phyloP scores from a whole-genome alignment of 495 filamentous ascomycete species.

The Rhizodiscina lignyota region DNA sequence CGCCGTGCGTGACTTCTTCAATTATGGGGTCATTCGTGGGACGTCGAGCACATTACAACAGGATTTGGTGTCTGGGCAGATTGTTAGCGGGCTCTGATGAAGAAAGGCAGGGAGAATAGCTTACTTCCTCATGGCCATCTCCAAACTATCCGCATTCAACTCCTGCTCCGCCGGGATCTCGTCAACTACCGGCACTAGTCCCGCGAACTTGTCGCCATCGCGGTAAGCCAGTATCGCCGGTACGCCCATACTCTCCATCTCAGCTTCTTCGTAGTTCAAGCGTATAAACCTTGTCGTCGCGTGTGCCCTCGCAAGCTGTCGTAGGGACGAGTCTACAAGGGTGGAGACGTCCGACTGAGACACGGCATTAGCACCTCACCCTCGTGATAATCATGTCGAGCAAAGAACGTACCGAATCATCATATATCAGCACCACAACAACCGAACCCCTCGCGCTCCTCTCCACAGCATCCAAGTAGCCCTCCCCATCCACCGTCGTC shows the following conservation, averaged over 20 bases:
- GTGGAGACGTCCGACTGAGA: slow-evolving; percentile 54
- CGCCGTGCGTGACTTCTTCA: too few relatives aligned
- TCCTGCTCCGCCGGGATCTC: slow-evolving; percentile 59
- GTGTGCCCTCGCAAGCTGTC: slow-evolving; percentile 51
- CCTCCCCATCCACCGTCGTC: slow-evolving; percentile 71
- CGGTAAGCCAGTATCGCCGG: slow-evolving; percentile 83
- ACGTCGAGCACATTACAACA: too few relatives aligned
- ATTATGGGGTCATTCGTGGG: too few relatives aligned
- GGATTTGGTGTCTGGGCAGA: too few relatives aligned
- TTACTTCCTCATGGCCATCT: slow-evolving; percentile 42
- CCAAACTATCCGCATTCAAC: slow-evolving; percentile 41
- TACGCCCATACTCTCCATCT: slow-evolving; percentile 81
- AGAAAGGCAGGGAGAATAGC: slow-evolving; percentile 2
- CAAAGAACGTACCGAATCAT: slow-evolving; percentile 52
- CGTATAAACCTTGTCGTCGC: slow-evolving; percentile 70
- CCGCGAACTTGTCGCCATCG: slow-evolving; percentile 77
- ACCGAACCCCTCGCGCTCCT: slow-evolving; percentile 63
- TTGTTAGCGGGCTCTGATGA: too few relatives aligned
- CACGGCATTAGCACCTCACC: slow-evolving; percentile 9
- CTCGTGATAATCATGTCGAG: background rate
- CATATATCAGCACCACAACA: slow-evolving; percentile 91
- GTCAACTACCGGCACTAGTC: slow-evolving; percentile 68
- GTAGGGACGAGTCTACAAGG: slow-evolving; percentile 61
- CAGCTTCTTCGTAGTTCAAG: slow-evolving; percentile 80
- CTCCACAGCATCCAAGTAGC: slow-evolving; percentile 91